Evolutionary conservation across 208 protist species (phyloP), one percentile per base, ranked within the genome.

Genomic region (Plasmodiophora brassicae): DNA sequence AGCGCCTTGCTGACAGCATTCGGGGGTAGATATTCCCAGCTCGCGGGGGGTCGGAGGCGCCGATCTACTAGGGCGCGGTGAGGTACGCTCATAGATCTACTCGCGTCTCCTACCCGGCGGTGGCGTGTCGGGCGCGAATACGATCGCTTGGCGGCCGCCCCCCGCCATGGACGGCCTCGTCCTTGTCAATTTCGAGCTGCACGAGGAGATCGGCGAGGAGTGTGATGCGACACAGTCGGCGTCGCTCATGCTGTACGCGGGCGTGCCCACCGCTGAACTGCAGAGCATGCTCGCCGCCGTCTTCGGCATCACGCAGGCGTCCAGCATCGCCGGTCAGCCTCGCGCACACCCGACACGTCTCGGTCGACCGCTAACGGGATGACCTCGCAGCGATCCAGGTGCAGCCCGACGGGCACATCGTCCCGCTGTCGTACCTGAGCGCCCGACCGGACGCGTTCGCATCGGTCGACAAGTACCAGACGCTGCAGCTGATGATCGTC

Each of bases 341-440:
- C 50, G 25, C 50, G 50, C 14, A 28, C 50, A 57, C 25, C 50
- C 20, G 14, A 25, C 25, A 25, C 50, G 50, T 28, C 50, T 57
- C 50, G 25, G 20, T 28, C 14, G 14, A 57, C 50, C 14, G 25
- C 25, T 25, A 28, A 28, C 20, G 50, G 41, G 20, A 5, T 78
- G 65, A 36, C 5, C 32, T 78, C 5, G n/a, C 65, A 78, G 65
- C 65, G 20, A 78, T 78, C 41, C 65, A 78, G n/a, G 65, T 78
- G 10, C 65, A 78, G 65, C 65, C 65, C 5, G 65, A 78, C 32
- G 65, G 65, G 32, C 65, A 78, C 14, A 32, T 78, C 5, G n/a
- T 78, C n/a, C 65, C 65, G n/a, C 41, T 78, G n/a, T 78, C 65
- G 65, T 78, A 38, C n/a, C n/a, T 78, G 41, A 78, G 65, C 65